Evolutionary conservation across 106 monocot genomes (phyloP), one percentile per base, ranked within the genome.

Genomic region (Dendrobium chrysotoxum): DNA sequence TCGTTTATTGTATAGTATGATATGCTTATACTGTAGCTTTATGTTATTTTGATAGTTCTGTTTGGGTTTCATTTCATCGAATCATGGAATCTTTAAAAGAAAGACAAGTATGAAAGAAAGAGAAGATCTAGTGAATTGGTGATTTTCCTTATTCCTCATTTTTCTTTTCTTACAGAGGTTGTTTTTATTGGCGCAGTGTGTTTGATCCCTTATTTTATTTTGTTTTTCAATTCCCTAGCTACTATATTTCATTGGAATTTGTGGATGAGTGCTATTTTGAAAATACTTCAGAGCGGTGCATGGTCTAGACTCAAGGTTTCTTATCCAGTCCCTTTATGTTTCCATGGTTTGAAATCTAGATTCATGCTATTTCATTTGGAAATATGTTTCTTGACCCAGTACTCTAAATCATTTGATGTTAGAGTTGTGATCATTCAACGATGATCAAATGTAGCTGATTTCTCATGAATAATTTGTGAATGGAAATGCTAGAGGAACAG

Each of bases 11-110:
- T 73, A 40, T 40, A 73, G 40, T 40, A 40, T 73, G 74, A 42
- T 41, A 75, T 75, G 40, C 41, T 75, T 75, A 75, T 40, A 75
- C 18, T 40, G 74, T 9, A 2, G 74, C 39, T 75, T 75, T 75
- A 71, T 50, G 50, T 38, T 17, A 3, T 71, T 28, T 68, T 68
- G 67, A 68, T n/a, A 20, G 57, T 68, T 71, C 13, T 4, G 71
- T 13, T 71, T 71, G 28, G 28, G 17, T 12, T 31, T 35, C 28
- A 71, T 71, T 28, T 71, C 12, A 71, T 17, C 4, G 38, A 38
- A 71, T 28, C 50, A 50, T 13, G 50, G 50, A 13, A 13, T 50
- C 1, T 11, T 50, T 50, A 71, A 13, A 38, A 28, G 17, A 38
- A 71, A 28, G 38, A 38, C 35, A 17, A 38, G 17, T 3, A 38